A percentile compares a stretch with the other conserved stretches of the same genome.
Conservation (phyloP, 352 stramenopile species). For the Pythium sukuiense region DNA sequence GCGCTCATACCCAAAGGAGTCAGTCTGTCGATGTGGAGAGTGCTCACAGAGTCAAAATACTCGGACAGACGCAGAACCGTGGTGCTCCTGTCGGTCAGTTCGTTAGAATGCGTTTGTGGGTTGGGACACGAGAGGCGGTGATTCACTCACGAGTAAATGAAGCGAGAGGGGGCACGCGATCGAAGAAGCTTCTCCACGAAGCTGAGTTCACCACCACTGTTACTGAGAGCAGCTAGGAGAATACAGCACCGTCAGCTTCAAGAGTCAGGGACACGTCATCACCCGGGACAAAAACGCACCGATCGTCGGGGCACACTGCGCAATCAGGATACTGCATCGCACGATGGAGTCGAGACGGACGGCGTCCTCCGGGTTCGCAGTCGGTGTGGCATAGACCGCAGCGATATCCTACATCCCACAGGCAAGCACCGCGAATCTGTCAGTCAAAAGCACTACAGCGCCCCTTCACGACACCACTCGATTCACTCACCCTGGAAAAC, state of each 20-base stretch:
- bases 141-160: conserved; percentile 20
- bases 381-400: conserved; percentile 17
- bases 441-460: neutral
- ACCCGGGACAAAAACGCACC: conserved; percentile 8
- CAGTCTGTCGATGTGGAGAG: conserved; percentile 7
- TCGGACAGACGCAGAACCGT: conserved; percentile 20
- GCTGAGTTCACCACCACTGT: conserved; percentile 3
- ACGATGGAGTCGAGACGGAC: conserved; percentile 30
- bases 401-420: conserved; percentile 28
- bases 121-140: neutral
- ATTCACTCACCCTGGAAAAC: conserved; percentile 27
- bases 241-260: neutral
- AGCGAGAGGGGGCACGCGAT: conserved; percentile 11
- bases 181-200: conserved; percentile 23
- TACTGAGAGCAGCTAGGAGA: neutral
- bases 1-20: conserved; percentile 18
- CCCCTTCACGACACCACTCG: too few relatives aligned
- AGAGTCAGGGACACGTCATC: too few relatives aligned
- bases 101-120: neutral
- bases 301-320: conserved; percentile 23
- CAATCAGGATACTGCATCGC: conserved; percentile 32
- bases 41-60: conserved; percentile 14
- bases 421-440: neutral
- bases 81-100: conserved; percentile 6
- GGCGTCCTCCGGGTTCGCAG: conserved; percentile 14